These are phyloP conservation scores for Arbutus unedo DNA, from an alignment of 148 eudicot genomes.

Conservation along the genomic window DNA sequence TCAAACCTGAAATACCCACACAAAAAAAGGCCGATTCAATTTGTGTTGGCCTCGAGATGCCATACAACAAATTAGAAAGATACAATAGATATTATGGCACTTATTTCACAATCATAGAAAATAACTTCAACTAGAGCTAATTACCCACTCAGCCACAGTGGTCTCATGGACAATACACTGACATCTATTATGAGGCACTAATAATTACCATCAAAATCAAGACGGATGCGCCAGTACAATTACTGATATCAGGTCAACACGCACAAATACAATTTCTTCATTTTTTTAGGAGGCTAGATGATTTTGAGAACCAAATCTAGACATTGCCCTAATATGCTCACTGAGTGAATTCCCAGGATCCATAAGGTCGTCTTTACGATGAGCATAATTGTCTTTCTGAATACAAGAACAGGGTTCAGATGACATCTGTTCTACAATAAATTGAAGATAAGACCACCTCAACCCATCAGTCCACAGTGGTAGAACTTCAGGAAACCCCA, in stretches of 20 bases:
- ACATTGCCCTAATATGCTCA: not conserved
- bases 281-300: not conserved
- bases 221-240: not conserved
- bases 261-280: not conserved
- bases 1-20: conserved; percentile 38
- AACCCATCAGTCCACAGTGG: not conserved
- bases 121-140: conserved; percentile 8
- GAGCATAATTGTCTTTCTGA: not conserved
- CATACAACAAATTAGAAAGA: not conserved
- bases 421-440: not conserved
- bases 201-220: not conserved
- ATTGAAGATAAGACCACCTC: not conserved
- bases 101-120: not conserved
- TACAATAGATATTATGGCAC: not conserved
- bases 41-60: not conserved
- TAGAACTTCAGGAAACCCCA: not conserved
- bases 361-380: not conserved
- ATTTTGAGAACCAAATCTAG: not conserved
- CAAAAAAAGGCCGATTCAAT: not conserved
- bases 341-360: not conserved
- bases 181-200: no score
- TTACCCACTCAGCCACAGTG: not conserved
- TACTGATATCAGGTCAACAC: not conserved
- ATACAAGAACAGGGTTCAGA: not conserved
- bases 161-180: no score